Conservation (phyloP, 306 rosid genomes). For the Quercus mongolica region DNA sequence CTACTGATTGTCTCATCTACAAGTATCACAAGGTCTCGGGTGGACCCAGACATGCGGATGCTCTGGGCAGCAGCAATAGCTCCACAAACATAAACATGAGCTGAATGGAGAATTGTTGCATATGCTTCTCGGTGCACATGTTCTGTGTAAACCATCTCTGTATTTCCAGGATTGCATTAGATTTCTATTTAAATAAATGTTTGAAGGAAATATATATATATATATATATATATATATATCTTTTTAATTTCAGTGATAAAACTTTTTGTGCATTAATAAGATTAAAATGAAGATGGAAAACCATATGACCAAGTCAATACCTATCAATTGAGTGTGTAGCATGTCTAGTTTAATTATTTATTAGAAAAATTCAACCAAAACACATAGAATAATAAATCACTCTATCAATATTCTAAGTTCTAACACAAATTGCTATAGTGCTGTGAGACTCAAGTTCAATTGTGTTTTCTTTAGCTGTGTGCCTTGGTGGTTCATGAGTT, state of each 20-base stretch:
- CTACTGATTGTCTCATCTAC: conserved; percentile 81
- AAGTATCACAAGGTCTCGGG: conserved; percentile 82
- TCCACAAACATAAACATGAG: conserved; percentile 89
- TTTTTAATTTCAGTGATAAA: not conserved
- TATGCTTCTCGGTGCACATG: conserved; percentile 74
- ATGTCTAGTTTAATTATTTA: not conserved
- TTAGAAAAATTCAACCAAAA: not conserved
- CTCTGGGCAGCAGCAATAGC: conserved; percentile 97
- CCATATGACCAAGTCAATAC: not conserved
- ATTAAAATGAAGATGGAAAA: not conserved
- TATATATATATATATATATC: not conserved
- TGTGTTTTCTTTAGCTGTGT: not conserved
- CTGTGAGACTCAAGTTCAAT: too few species aligned
- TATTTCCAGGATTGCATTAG: conserved; percentile 24
- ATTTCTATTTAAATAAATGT: conserved; percentile 6
- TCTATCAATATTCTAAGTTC: too few species aligned
- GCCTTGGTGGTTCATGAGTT: not conserved
- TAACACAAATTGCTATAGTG: too few species aligned
- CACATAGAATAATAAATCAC: too few species aligned
- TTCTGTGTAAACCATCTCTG: conserved; percentile 68
- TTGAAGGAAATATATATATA: not conserved
- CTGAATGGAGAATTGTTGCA: conserved; percentile 95
- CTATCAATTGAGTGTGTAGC: not conserved
- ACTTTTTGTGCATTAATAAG: not conserved
- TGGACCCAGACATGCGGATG: conserved; percentile 85